Evolutionary conservation across 2,329 filamentous ascomycete species (phyloP), one percentile per base, ranked within the genome.

Genomic region (Sarocladiaceae sp.): DNA sequence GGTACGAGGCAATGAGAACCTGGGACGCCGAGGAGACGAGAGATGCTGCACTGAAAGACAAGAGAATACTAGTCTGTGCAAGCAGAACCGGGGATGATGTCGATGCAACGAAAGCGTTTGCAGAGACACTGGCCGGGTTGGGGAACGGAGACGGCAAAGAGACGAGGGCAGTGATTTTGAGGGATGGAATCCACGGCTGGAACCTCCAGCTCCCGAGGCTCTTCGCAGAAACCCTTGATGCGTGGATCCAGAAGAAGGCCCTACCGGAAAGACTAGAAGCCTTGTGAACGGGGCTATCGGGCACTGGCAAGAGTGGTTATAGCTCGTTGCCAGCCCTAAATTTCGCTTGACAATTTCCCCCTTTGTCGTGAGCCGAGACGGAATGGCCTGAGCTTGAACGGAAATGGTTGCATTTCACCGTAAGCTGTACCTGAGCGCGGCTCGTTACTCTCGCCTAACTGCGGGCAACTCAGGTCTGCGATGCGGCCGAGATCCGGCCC

Each of bases 121-220:
- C 47, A 3, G 43, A 51, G 6, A 29, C 54, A 13, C 44, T 59
- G n/a, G 44, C 47, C 37, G 24, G 43, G 33, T 42, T 49, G 50
- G n/a, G 53, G 43, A 18, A 18, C 35, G 13, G 48, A 23, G 18
- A 50, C 41, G 26, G 52, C 34, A 45, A 54, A 29, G 39, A 46
- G 11, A 54, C 57, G 2, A 35, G 51, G 6, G 55, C 53, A 4
- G 60, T 57, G 21, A 43, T 63, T 6, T 54, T 66, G 2, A 52
- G 33, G n/a, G 56, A 58, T 5, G 63, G 62, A 9, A 55, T 62
- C 18, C 63, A 66, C 48, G 56, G 55, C 9, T 67, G 63, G 64
- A 58, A 66, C 44, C 46, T 66, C 33, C 63, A 66, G 43, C 48
- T 59, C n/a, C 62, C 62, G 0, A 46, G 55, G 16, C 31, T 66